Percentiles rank a stretch among this genome's conserved stretches.
These are phyloP conservation scores for Xylaria palmicola DNA, from an alignment of 495 filamentous ascomycete species.

Conservation along the genomic window DNA sequence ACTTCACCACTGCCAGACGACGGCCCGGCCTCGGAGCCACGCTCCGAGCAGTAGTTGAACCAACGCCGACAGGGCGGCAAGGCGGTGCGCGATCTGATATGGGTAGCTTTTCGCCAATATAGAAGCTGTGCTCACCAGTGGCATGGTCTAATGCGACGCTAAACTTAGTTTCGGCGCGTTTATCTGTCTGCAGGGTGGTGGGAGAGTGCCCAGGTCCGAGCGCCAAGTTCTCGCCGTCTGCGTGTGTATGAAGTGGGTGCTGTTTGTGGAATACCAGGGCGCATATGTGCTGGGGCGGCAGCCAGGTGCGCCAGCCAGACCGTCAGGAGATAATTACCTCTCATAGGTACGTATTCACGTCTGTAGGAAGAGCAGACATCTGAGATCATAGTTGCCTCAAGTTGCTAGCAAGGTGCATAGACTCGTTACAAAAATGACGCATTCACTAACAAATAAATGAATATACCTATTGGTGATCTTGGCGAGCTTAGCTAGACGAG, in stretches of 20 bases:
- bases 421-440: conserved; percentile 52
- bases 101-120: conserved; percentile 58
- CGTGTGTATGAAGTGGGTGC: conserved; percentile 50
- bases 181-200: conserved; percentile 54
- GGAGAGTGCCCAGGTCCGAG: conserved; percentile 48
- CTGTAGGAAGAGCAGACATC: background rate
- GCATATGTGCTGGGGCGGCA: conserved; percentile 56
- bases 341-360: background rate
- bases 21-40: conserved; percentile 27
- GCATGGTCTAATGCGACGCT: conserved; percentile 52
- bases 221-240: conserved; percentile 58
- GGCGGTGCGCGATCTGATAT: conserved; percentile 56
- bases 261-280: conserved; percentile 62
- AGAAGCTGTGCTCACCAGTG: conserved; percentile 39
- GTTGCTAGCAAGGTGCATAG: conserved; percentile 21
- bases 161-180: conserved; percentile 59
- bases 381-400: background rate
- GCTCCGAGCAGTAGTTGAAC: conserved; percentile 46
- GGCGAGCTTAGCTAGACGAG: too few species aligned
- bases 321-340: conserved; percentile 33
- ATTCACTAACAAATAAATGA: conserved; percentile 32
- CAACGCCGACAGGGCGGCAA: conserved; percentile 56
- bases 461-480: too few species aligned
- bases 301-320: conserved; percentile 60
- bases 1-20: background rate